phyloP scores from a whole-genome alignment of 2,329 filamentous ascomycete genomes.

The Pseudogymnoascus destructans region DNA sequence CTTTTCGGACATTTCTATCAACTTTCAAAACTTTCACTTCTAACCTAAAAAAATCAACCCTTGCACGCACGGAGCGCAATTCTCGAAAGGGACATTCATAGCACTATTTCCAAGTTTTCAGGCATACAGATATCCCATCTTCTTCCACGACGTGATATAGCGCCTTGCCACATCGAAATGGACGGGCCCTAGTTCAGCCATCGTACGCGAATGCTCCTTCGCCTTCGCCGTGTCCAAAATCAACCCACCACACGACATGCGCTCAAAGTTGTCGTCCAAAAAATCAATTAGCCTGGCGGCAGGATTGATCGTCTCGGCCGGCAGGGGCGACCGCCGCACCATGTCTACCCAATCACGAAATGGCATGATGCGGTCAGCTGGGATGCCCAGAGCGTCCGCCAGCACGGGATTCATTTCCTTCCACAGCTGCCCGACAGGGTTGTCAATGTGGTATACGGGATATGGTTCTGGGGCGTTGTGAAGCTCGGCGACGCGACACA shows the following conservation, averaged over 20 bases:
- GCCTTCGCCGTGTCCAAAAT: slow-evolving; percentile 28
- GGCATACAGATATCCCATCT: slow-evolving; percentile 20
- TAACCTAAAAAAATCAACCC: no score
- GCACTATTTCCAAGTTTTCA: no score
- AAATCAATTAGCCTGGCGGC: slow-evolving; percentile 26
- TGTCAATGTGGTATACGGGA: slow-evolving; percentile 34
- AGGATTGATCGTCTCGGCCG: slow-evolving; percentile 22
- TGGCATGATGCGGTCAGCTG: slow-evolving; percentile 24
- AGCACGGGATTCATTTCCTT: slow-evolving; percentile 26
- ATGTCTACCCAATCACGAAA: slow-evolving; percentile 31
- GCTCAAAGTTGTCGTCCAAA: slow-evolving; percentile 26
- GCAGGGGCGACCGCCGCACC: slow-evolving; percentile 21
- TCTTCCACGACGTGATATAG: slow-evolving; percentile 29
- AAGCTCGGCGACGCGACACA: slow-evolving; percentile 18
- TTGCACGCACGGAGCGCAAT: no score
- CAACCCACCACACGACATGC: slow-evolving; percentile 35
- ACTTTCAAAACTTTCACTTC: no score
- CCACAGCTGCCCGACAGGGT: slow-evolving; percentile 32
- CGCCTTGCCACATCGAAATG: slow-evolving; percentile 22
- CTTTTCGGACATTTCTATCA: no score
- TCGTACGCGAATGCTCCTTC: slow-evolving; percentile 27
- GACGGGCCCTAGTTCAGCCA: slow-evolving; percentile 26
- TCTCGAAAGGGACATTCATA: no score
- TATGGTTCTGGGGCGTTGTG: slow-evolving; percentile 17
- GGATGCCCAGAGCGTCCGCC: slow-evolving; percentile 26